Conservation (phyloP, 2,329 filamentous ascomycete species). For the Mycosphaerella arachidis region DNA sequence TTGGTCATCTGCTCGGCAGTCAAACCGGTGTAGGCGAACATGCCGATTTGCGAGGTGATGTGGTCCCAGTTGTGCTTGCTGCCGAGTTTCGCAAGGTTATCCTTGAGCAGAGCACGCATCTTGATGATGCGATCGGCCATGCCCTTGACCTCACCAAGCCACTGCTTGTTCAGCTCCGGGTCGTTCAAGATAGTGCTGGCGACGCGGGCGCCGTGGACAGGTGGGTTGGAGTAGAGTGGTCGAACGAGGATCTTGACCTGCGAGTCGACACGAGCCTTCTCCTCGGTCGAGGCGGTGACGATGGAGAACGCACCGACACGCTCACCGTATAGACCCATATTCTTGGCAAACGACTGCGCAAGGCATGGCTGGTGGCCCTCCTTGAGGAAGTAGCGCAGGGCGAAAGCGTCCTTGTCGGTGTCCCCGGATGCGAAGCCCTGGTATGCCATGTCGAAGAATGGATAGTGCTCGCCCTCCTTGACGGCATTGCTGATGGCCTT, state of each 20-base stretch:
- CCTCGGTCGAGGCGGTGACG: conserved; percentile 75
- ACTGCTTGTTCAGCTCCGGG: conserved; percentile 79
- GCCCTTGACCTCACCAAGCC: conserved; percentile 92
- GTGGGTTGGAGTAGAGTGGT: conserved; percentile 96
- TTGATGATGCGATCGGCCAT: conserved; percentile 99
- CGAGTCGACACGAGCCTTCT: conserved; percentile 93
- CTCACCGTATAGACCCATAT: conserved; percentile 99
- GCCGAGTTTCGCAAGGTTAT: conserved; percentile 90
- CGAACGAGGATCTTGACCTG: conserved; percentile 98
- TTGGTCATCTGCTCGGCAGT: conserved; percentile 85
- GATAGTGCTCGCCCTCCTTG: conserved; percentile 81
- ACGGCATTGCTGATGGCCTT: conserved; percentile 79
- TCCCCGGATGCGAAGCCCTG: conserved; percentile 94
- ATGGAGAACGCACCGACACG: conserved; percentile 96
- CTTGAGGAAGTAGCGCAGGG: conserved; percentile 86
- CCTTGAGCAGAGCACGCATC: conserved; percentile 91
- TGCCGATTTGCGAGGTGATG: conserved; percentile 97
- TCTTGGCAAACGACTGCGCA: conserved; percentile 96
- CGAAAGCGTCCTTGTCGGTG: conserved; percentile 88
- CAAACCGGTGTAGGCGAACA: conserved; percentile 98
- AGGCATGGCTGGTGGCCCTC: conserved; percentile 85
- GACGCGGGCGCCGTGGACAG: conserved; percentile 91
- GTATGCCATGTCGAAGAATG: conserved; percentile 99
- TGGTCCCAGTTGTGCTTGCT: conserved; percentile 98
- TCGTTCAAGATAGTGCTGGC: conserved; percentile 89